Evolutionary conservation across 1,284 basidiomycete genomes (phyloP).

Genomic region (Paramarasmius palmivorus): DNA sequence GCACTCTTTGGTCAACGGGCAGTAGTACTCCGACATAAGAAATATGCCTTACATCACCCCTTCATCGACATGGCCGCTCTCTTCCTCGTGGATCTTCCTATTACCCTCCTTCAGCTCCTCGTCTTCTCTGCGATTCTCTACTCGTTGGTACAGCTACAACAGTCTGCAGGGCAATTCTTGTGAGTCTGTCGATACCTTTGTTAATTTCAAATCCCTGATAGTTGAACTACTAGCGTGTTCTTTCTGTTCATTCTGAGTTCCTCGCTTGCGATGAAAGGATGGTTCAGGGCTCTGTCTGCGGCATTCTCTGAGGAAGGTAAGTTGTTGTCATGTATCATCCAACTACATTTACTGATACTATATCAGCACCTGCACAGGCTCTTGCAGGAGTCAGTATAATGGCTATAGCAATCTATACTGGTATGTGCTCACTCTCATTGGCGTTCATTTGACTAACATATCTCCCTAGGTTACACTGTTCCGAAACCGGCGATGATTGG

Average conservation of each 20-base stretch:
- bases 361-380: conserved; percentile 39
- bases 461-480: too few relatives aligned
- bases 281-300: conserved; percentile 53
- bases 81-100: conserved; percentile 71
- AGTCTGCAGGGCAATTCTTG: conserved; percentile 61
- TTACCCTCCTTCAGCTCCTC: conserved; percentile 52
- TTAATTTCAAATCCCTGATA: too few relatives aligned
- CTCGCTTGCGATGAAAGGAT: conserved; percentile 51
- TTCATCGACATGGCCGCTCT: conserved; percentile 68
- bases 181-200: too few relatives aligned
- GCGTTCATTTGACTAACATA: too few relatives aligned
- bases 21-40: conserved; percentile 64
- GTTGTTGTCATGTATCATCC: neutral
- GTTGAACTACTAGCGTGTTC: conserved; percentile 37
- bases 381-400: neutral
- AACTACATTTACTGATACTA: neutral
- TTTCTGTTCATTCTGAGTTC: conserved; percentile 44
- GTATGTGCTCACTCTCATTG: too few relatives aligned
- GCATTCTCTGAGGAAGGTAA: conserved; percentile 35
- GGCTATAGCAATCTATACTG: too few relatives aligned
- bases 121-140: conserved; percentile 62
- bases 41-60: conserved; percentile 65
- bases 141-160: conserved; percentile 62
- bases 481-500: too few relatives aligned
- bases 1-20: conserved; percentile 72